These are phyloP conservation scores for Mortierella sp. DNA, from an alignment of 371 early-diverging fungal species.

Conservation along the genomic window DNA sequence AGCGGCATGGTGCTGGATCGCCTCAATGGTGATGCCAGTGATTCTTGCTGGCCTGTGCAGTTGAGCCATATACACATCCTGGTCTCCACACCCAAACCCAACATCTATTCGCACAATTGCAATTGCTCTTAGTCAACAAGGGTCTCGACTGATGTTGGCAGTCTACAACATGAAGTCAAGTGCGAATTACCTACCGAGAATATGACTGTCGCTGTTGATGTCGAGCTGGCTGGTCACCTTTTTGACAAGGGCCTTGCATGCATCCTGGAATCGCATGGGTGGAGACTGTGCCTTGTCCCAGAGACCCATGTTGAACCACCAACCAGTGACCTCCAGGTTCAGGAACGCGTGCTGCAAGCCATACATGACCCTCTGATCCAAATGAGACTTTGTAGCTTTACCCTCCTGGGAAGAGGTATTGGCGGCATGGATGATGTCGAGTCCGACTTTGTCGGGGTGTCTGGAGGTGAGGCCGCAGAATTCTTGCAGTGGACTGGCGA, in stretches of 20 bases:
- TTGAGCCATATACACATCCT: conserved; percentile 53
- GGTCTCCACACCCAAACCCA: conserved; percentile 56
- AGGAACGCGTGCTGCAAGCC: conserved; percentile 55
- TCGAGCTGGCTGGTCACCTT: conserved; percentile 34
- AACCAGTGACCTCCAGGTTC: conserved; percentile 54
- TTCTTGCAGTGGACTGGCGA: conserved; percentile 40
- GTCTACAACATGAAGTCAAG: neutral
- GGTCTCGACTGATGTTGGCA: neutral
- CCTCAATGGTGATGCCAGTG: conserved; percentile 54
- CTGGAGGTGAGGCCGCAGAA: conserved; percentile 36
- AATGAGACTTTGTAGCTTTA: conserved; percentile 15
- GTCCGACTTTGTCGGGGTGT: conserved; percentile 44
- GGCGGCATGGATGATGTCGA: conserved; percentile 39
- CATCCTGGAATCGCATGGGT: conserved; percentile 48
- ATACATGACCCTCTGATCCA: conserved; percentile 52
- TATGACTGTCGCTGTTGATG: conserved; percentile 37
- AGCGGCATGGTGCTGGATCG: conserved; percentile 55
- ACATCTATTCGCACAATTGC: conserved; percentile 24
- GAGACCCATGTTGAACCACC: conserved; percentile 57
- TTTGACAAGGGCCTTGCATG: conserved; percentile 46
- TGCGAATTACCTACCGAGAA: conserved; percentile 34
- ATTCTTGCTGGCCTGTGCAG: conserved; percentile 40
- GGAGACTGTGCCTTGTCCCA: conserved; percentile 32
- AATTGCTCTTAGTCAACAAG: neutral
- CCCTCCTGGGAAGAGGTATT: neutral